Evolutionary conservation across 371 early-diverging fungal species (phyloP).

Genomic region (Smittium mucronatum): DNA sequence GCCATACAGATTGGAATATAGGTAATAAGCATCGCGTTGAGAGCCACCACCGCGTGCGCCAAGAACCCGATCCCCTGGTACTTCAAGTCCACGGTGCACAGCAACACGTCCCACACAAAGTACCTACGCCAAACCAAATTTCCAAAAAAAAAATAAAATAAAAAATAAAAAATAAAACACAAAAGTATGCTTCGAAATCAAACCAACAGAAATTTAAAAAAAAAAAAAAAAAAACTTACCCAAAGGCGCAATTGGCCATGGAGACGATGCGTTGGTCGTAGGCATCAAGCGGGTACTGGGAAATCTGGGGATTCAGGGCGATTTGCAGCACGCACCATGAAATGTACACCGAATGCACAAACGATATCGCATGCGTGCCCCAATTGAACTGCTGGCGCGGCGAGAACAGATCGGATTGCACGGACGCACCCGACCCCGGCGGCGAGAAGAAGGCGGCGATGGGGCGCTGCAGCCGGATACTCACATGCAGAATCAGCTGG

Average conservation of each 20-base stretch:
- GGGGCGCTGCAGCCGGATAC: background rate
- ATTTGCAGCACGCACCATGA: constrained; percentile 48
- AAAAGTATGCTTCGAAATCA: no score
- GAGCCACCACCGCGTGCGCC: constrained; percentile 67
- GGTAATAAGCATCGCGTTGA: constrained; percentile 29
- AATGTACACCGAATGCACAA: constrained; percentile 43
- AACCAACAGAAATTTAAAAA: no score
- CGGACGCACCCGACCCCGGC: background rate
- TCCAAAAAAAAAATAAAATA: background rate
- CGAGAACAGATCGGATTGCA: constrained; percentile 22
- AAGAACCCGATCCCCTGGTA: constrained; percentile 69
- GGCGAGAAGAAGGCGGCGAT: background rate
- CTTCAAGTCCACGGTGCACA: constrained; percentile 51
- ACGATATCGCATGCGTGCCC: constrained; percentile 57
- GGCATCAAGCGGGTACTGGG: constrained; percentile 64
- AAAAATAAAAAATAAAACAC: no score
- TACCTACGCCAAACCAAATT: constrained; percentile 44
- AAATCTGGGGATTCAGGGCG: constrained; percentile 42
- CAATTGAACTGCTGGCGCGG: constrained; percentile 43
- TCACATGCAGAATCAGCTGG: background rate
- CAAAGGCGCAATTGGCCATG: background rate
- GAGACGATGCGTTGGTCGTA: constrained; percentile 32
- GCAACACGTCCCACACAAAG: constrained; percentile 79
- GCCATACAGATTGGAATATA: constrained; percentile 73
- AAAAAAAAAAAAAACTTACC: background rate